Base-by-base conservation (phyloP, 148 eudicot genomes). In the Amaranthus cruentus region DNA sequence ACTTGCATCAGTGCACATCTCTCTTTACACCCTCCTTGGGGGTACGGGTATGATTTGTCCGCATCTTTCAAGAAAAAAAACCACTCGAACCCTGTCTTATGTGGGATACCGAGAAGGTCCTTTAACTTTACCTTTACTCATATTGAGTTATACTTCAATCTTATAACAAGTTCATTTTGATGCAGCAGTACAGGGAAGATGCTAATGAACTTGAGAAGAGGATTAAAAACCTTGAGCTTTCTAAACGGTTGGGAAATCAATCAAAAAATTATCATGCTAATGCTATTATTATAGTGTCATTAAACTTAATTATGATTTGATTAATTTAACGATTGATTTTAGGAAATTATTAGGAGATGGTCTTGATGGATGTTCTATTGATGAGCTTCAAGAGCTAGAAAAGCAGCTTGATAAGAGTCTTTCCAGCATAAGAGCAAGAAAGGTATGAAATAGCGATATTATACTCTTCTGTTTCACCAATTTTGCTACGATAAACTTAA, bases 261-360 rank as follows among this genome's bases (percentile, higher is more conserved):
- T 9, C 15, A 46, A 0, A 44, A 52, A 46, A 18, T 55, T 42
- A 11, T 57, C 2, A 4, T 3, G 0, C n/a, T 9, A 3, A 47
- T 57, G 28, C 44, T 56, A 7, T 58, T 64, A 6, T 44, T 57
- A 57, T 57, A 57, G 1, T 63, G 9, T 4, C 13, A 5, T 46
- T 4, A 3, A 6, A 6, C 66, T 44, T 63, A 63, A 43, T 15
- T 21, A 64, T 13, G 13, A 63, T 13, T 7, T 44, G 49, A 11
- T 46, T 15, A 2, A 0, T 5, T 15, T 48, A 54, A 49, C 38
- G 38, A 28, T 59, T 50, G 55, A 7, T 38, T 42, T 72, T 75
- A 89, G 97, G 81, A 88, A 81, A 81, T 75, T 92, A 49, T 47
- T 90, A 80, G 96, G 96, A 66, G 84, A 85, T 5, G 70, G 81